Evolutionary conservation across 192 early-diverging fungal species (phyloP), one percentile per base, ranked within the genome.

Genomic region (Coemansia sp.): DNA sequence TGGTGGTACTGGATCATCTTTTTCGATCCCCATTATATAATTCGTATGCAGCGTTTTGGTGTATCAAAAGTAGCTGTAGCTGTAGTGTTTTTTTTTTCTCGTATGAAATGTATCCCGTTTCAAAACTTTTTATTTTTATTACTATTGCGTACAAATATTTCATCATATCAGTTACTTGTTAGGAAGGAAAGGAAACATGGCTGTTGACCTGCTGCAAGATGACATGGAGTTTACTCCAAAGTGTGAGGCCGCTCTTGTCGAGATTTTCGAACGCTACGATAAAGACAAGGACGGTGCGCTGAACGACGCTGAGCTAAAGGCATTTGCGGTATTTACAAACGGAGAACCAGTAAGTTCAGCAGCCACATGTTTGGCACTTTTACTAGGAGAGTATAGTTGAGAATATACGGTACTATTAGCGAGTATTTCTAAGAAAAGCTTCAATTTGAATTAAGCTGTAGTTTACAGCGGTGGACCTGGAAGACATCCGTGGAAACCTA

Each of bases 401-500:
- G n/a, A n/a, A n/a, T n/a, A n/a, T n/a, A n/a, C n/a, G n/a, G 35
- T 37, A 6, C 12, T 37, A 37, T 1, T 21, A 39, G n/a, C n/a
- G n/a, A n/a, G n/a, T n/a, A n/a, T n/a, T n/a, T 21, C 48, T 49
- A 26, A 26, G 26, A 39, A 0, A 28, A 9, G 20, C 20, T n/a
- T 2, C 43, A 20, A n/a, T 46, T 46, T 46, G 16, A 21, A 2
- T 9, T 8, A 28, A 3, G 35, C 18, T 58, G 43, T 68, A 74
- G 73, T 79, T 82, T 64, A 48, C 74, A 4, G 39, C 63, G 18
- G 45, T 37, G 0, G 81, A 83, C 16, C 57, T 83, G 16, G 48
- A 55, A n/a, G 93, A 95, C 61, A 90, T 95, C 29, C 78, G 74
- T 21, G 80, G 79, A 25, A 85, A 85, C 37, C 87, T 95, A 58